Evolutionary conservation across 2,329 filamentous ascomycete species (phyloP).

Genomic region (Tolypocladium tundrense): DNA sequence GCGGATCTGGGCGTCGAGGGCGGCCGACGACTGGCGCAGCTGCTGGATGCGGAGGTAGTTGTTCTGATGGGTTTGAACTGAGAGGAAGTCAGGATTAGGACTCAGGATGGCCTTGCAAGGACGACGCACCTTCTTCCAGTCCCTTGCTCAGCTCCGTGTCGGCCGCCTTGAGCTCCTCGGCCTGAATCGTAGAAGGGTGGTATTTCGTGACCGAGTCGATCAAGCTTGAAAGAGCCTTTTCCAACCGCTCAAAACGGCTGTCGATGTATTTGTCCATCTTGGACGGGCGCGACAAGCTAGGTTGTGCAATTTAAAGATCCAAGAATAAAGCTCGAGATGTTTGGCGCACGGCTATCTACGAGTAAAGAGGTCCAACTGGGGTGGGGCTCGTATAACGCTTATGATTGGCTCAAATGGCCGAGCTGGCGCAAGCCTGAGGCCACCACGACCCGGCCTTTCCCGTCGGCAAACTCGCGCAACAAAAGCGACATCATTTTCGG

Average conservation of each 20-base stretch:
- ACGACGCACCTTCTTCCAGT: slow-evolving; percentile 48
- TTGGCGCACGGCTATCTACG: slow-evolving; percentile 4
- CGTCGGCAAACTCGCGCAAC: slow-evolving; percentile 24
- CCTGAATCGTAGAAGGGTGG: slow-evolving; percentile 60
- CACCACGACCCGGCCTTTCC: slow-evolving; percentile 20
- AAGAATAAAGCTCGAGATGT: background rate
- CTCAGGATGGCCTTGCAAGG: background rate
- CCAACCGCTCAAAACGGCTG: slow-evolving; percentile 53
- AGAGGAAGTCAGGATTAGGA: background rate
- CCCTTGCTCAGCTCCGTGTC: slow-evolving; percentile 58
- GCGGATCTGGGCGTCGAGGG: slow-evolving; percentile 63
- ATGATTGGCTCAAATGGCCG: slow-evolving; percentile 9
- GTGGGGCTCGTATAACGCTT: slow-evolving; percentile 7
- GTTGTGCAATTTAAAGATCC: background rate
- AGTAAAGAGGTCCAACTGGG: background rate
- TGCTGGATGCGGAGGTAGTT: slow-evolving; percentile 60
- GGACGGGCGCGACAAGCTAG: background rate
- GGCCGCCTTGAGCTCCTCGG: slow-evolving; percentile 58
- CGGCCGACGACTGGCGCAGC: slow-evolving; percentile 54
- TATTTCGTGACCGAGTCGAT: slow-evolving; percentile 76
- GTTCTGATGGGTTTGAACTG: slow-evolving; percentile 64
- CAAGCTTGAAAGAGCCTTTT: slow-evolving; percentile 55
- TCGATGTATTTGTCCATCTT: slow-evolving; percentile 55
- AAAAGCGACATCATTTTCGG: slow-evolving; percentile 10
- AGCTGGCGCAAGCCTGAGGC: slow-evolving; percentile 17